Conservation (phyloP, 225 moss, liverwort and hornwort species). For the Polytrichum commune region DNA sequence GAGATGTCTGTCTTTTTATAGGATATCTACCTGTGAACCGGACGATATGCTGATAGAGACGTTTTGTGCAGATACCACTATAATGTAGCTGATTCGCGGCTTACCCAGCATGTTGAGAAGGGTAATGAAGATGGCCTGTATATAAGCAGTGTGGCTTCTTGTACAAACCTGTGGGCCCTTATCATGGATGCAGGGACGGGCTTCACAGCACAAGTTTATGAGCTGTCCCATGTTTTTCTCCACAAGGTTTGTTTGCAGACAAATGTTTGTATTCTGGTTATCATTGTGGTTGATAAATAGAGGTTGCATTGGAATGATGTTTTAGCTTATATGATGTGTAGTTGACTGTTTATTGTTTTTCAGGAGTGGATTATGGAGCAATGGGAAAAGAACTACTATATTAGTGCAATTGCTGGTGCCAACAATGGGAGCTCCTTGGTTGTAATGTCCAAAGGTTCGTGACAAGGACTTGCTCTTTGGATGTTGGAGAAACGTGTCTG, state of each 20-base stretch:
- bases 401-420: conserved; percentile 67
- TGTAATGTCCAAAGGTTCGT: conserved; percentile 63
- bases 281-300: too few species aligned
- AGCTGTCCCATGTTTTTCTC: conserved; percentile 64
- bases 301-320: too few species aligned
- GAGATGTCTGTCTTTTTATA: not conserved
- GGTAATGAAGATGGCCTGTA: conserved; percentile 74
- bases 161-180: conserved; percentile 75
- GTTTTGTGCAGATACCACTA: conserved; percentile 48
- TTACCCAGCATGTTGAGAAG: conserved; percentile 68
- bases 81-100: conserved; percentile 60
- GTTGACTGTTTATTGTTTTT: not conserved
- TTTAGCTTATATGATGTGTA: too few species aligned
- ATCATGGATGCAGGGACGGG: conserved; percentile 71
- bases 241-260: conserved; percentile 35
- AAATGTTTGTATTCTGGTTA: too few species aligned
- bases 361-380: conserved; percentile 81
- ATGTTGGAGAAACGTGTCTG: too few species aligned
- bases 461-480: not conserved
- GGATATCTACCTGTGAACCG: too few species aligned
- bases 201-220: conserved; percentile 62
- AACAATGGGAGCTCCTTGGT: conserved; percentile 65
- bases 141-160: conserved; percentile 71
- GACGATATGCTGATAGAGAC: not conserved
- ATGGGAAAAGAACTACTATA: conserved; percentile 70